A percentile compares a stretch with the other conserved stretches of the same genome.
phyloP scores from a whole-genome alignment of 352 stramenopile species.

The Thalassiosira hispida region DNA sequence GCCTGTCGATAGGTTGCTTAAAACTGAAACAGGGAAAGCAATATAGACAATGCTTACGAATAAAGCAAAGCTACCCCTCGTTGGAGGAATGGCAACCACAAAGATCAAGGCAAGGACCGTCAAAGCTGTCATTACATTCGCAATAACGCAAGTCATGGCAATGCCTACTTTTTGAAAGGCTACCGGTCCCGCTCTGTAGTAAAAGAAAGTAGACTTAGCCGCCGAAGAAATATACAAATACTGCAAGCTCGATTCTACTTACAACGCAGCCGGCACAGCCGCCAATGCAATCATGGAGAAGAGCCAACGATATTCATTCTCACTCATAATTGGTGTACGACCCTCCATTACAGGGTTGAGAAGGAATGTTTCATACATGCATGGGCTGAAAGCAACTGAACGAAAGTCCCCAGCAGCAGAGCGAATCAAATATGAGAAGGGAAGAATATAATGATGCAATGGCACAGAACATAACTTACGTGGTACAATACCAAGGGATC shows the following conservation, averaged over 20 bases:
- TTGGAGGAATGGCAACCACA: conserved; percentile 19
- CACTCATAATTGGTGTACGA: conserved; percentile 40
- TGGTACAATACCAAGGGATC: too few relatives aligned
- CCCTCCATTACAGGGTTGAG: too few relatives aligned
- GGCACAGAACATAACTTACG: too few relatives aligned
- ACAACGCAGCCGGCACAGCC: conserved; percentile 49
- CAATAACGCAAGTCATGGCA: conserved; percentile 34
- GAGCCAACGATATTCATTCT: conserved; percentile 49
- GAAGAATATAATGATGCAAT: too few relatives aligned
- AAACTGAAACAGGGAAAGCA: conserved; percentile 46
- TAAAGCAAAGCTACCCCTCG: conserved; percentile 29
- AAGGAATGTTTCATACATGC: too few relatives aligned
- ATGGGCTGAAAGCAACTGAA: too few relatives aligned
- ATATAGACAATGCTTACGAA: conserved; percentile 42
- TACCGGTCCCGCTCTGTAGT: conserved; percentile 51
- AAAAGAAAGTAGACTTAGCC: too few relatives aligned
- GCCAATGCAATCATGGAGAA: conserved; percentile 33
- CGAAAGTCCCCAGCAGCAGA: conserved; percentile 7
- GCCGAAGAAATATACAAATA: too few relatives aligned
- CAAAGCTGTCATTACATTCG: conserved; percentile 26
- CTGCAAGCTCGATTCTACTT: too few relatives aligned
- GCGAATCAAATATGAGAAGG: conserved; percentile 46
- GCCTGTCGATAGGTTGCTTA: conserved; percentile 25
- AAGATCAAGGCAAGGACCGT: conserved; percentile 14
- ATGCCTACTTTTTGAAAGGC: conserved; percentile 45